A percentile compares a stretch with the other conserved stretches of the same genome.
phyloP scores from a whole-genome alignment of 441 rosid species.

The Syzygium syzygioides region DNA sequence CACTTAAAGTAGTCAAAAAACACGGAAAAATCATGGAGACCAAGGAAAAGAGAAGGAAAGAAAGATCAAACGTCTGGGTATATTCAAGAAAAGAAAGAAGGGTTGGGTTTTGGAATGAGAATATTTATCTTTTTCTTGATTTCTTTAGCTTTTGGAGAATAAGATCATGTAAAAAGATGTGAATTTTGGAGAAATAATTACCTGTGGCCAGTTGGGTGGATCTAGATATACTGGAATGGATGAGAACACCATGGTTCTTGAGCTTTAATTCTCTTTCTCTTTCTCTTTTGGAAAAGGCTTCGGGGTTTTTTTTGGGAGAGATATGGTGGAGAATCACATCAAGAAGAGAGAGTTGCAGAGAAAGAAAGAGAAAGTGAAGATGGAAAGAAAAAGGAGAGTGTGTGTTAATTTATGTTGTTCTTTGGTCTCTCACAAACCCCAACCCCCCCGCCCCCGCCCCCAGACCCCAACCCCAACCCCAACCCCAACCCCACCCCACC shows the following conservation, averaged over 20 bases:
- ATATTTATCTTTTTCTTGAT: slow-evolving; percentile 31
- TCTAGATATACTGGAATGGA: slow-evolving; percentile 51
- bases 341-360: slow-evolving; percentile 45
- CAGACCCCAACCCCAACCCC: neutral
- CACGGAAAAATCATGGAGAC: neutral
- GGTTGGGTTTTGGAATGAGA: slow-evolving; percentile 19
- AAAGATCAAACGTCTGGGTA: slow-evolving; percentile 30
- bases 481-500: neutral
- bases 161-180: slow-evolving; percentile 15
- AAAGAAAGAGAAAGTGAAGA: slow-evolving; percentile 24
- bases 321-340: slow-evolving; percentile 51
- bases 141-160: slow-evolving; percentile 17
- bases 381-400: slow-evolving; percentile 33
- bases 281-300: slow-evolving; percentile 25
- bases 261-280: slow-evolving; percentile 5
- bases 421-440: neutral
- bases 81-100: slow-evolving; percentile 38
- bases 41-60: neutral
- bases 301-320: slow-evolving; percentile 20
- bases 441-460: neutral
- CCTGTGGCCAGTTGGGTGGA: slow-evolving; percentile 59
- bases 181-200: slow-evolving; percentile 13
- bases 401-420: slow-evolving; percentile 25
- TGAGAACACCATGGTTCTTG: slow-evolving; percentile 42
- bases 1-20: neutral